Percentiles rank a stretch among this genome's conserved stretches.
Evolutionary conservation across 2,329 filamentous ascomycete genomes (phyloP).

Genomic region (Penicillium janthinellum): DNA sequence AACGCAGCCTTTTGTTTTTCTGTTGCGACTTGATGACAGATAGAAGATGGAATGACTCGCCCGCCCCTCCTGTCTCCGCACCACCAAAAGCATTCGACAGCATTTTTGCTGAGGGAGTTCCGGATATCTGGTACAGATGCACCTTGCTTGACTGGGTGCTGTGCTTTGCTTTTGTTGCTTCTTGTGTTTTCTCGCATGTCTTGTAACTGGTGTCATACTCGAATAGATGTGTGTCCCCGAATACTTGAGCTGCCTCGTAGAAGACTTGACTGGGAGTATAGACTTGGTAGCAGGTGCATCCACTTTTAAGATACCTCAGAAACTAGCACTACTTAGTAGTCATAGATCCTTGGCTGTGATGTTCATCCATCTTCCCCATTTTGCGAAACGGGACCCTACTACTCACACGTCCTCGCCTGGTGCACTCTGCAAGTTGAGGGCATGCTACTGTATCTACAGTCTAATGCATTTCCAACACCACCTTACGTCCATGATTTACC

Average conservation of each 20-base stretch:
- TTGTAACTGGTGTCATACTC: slow-evolving; percentile 35
- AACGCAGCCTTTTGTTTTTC: slow-evolving; percentile 19
- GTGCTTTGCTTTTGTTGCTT: slow-evolving; percentile 40
- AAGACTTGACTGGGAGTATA: neutral
- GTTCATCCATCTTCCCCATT: neutral
- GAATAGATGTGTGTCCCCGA: slow-evolving; percentile 20
- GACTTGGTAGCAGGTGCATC: neutral
- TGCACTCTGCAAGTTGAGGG: too few species aligned
- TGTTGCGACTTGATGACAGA: slow-evolving; percentile 36
- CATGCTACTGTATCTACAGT: neutral
- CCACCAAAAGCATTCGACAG: slow-evolving; percentile 54
- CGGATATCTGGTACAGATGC: slow-evolving; percentile 75
- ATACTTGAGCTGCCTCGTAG: slow-evolving; percentile 1
- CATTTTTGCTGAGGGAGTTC: slow-evolving; percentile 60
- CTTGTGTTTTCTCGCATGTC: slow-evolving; percentile 34
- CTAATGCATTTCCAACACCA: neutral
- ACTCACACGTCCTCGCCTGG: neutral
- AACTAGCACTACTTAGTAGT: too few species aligned
- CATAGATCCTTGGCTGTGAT: neutral
- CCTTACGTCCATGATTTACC: too few species aligned
- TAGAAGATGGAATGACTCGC: slow-evolving; percentile 53
- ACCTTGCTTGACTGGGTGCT: slow-evolving; percentile 26
- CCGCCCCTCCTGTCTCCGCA: slow-evolving; percentile 18
- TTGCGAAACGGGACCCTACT: neutral
- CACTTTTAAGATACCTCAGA: too few species aligned